These are phyloP conservation scores for Amaranthus cruentus DNA, from an alignment of 148 eudicot genomes.

Conservation along the genomic window DNA sequence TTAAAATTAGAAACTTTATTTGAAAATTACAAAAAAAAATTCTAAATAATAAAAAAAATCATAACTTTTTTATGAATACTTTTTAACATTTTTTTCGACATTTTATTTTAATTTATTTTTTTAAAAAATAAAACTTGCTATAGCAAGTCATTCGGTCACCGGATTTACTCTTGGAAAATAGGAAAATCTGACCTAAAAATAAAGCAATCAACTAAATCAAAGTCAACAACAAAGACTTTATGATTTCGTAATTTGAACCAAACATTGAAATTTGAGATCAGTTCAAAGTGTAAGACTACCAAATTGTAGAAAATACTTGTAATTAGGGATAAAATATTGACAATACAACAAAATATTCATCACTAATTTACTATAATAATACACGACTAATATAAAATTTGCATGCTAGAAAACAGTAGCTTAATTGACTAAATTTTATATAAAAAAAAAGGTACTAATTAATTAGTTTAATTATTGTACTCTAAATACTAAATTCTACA, in stretches of 20 bases:
- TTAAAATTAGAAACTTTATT: too few relatives aligned
- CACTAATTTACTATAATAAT: not conserved
- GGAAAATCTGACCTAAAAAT: not conserved
- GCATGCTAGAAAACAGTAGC: not conserved
- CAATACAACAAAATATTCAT: not conserved
- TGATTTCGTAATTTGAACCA: not conserved
- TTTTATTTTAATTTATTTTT: too few relatives aligned
- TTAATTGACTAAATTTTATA: not conserved
- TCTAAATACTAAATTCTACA: too few relatives aligned
- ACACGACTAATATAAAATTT: not conserved
- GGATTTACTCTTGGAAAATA: too few relatives aligned
- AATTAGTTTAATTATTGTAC: too few relatives aligned
- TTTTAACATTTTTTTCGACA: too few relatives aligned
- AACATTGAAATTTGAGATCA: not conserved
- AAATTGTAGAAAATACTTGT: conserved; percentile 3
- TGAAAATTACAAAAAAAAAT: too few relatives aligned
- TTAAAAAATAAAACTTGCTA: too few relatives aligned
- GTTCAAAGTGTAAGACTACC: conserved; percentile 12
- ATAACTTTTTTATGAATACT: too few relatives aligned
- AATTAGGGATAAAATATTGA: not conserved
- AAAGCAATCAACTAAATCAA: not conserved
- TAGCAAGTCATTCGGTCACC: too few relatives aligned
- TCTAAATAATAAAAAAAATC: too few relatives aligned
- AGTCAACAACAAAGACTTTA: not conserved
- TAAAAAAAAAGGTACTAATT: not conserved